These are phyloP conservation scores for Cladosporium cucumerinum DNA, from an alignment of 2,329 filamentous ascomycete genomes.

Conservation along the genomic window DNA sequence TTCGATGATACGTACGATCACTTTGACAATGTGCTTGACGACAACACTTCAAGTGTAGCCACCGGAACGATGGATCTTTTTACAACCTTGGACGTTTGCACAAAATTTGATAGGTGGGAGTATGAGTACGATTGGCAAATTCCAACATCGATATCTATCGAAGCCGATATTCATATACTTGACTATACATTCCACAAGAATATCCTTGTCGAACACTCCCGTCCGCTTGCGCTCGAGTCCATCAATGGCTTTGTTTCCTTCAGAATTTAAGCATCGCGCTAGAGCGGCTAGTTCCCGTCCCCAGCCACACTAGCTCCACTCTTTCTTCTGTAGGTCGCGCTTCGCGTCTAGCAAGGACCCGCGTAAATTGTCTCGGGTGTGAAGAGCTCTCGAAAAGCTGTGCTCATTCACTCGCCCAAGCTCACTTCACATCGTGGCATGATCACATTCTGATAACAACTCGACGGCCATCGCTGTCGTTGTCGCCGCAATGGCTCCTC, in stretches of 20 bases:
- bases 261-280: not conserved
- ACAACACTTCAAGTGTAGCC: not conserved
- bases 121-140: not conserved
- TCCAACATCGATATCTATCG: not conserved
- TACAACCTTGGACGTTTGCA: not conserved
- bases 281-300: not conserved
- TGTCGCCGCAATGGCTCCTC: slow-evolving; percentile 2
- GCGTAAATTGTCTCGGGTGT: not conserved
- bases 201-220: not conserved
- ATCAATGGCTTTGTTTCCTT: slow-evolving; percentile 2
- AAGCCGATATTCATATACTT: not conserved
- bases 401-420: not conserved
- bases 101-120: not conserved
- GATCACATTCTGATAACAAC: not conserved
- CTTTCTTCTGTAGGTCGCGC: not conserved
- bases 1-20: not conserved
- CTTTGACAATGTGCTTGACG: not conserved
- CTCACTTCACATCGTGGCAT: not conserved
- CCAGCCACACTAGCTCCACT: not conserved
- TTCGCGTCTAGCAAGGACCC: not conserved
- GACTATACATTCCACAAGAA: not conserved
- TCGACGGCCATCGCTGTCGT: slow-evolving; percentile 8
- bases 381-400: not conserved
- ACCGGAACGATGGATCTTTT: not conserved
- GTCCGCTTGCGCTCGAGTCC: not conserved